Conservation (phyloP, 1,139 yeast species). For the Yamadazyma membranifaciens region DNA sequence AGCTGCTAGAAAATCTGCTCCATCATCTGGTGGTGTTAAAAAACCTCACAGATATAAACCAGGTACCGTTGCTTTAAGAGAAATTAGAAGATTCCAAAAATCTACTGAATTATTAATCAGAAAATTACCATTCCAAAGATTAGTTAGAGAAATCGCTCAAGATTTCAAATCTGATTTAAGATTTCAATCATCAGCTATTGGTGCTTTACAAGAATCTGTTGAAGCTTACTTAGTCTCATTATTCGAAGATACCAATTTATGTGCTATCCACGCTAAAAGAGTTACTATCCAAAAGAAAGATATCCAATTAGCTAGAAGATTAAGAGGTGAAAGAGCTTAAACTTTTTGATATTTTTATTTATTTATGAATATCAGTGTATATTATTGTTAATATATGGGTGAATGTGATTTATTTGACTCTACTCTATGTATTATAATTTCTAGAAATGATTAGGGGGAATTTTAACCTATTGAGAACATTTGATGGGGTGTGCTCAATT, state of each 20-base stretch:
- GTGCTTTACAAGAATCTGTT: constrained; percentile 98
- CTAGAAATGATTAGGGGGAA: no score
- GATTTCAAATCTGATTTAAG: constrained; percentile 97
- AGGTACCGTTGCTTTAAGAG: constrained; percentile 99
- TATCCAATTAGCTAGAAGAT: constrained; percentile 98
- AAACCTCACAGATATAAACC: constrained; percentile 99
- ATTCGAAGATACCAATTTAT: constrained; percentile 96
- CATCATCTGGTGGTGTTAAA: constrained; percentile 98
- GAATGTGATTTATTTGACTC: constrained; percentile 4
- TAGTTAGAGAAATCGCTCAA: constrained; percentile 97
- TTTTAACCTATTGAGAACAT: no score
- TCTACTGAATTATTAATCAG: constrained; percentile 95
- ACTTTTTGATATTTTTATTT: constrained; percentile 7
- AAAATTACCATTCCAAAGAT: constrained; percentile 98
- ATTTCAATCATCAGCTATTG: constrained; percentile 98
- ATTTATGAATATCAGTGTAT: constrained; percentile 13
- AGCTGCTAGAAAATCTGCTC: constrained; percentile 99
- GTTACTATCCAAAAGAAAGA: constrained; percentile 99
- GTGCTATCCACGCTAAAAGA: constrained; percentile 99
- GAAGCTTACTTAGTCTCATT: constrained; percentile 92
- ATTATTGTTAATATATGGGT: constrained; percentile 18
- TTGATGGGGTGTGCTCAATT: no score
- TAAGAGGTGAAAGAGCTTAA: constrained; percentile 93
- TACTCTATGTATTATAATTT: not conserved
- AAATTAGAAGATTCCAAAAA: constrained; percentile 98